Percentiles rank a stretch among this genome's conserved stretches.
Evolutionary conservation across 1,284 basidiomycete genomes (phyloP).

Genomic region (Naganishia liquefaciens): DNA sequence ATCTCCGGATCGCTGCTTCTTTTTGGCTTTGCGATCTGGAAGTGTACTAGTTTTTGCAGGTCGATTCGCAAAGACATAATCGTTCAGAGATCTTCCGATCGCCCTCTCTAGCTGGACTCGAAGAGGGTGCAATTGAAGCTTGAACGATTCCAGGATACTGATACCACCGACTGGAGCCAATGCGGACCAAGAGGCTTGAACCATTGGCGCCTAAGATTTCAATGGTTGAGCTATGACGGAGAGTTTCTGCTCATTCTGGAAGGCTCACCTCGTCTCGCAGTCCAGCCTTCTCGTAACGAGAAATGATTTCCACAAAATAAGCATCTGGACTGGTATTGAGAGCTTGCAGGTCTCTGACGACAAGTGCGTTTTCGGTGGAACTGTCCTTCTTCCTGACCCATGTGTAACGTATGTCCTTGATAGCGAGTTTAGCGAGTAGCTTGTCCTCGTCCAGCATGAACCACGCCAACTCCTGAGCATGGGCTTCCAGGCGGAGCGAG

Average conservation of each 20-base stretch:
- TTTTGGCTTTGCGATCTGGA: slow-evolving; percentile 6
- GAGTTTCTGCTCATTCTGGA: not conserved
- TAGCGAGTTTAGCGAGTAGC: slow-evolving; percentile 81
- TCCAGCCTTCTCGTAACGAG: slow-evolving; percentile 41
- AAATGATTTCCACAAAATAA: slow-evolving; percentile 83
- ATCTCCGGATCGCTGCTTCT: slow-evolving; percentile 14
- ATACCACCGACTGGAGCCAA: slow-evolving; percentile 93
- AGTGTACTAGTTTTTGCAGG: not conserved
- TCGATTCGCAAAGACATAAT: slow-evolving; percentile 71
- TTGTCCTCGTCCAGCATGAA: slow-evolving; percentile 74
- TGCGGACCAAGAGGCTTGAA: slow-evolving; percentile 63
- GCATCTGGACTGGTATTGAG: slow-evolving; percentile 85
- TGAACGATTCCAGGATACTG: slow-evolving; percentile 81
- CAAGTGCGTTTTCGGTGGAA: slow-evolving; percentile 76
- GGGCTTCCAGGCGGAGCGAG: slow-evolving; percentile 76
- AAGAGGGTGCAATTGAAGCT: slow-evolving; percentile 81
- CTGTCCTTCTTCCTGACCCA: slow-evolving; percentile 89
- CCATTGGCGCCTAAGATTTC: slow-evolving; percentile 33
- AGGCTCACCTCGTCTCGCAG: slow-evolving; percentile 32
- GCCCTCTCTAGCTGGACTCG: slow-evolving; percentile 81
- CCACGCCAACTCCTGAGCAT: slow-evolving; percentile 89
- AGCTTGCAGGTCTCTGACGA: slow-evolving; percentile 73
- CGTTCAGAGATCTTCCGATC: slow-evolving; percentile 79
- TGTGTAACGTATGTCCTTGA: slow-evolving; percentile 75
- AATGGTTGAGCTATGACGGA: not conserved